These are phyloP conservation scores for Pseudocercospora vitis DNA, from an alignment of 2,329 filamentous ascomycete genomes.

Conservation along the genomic window DNA sequence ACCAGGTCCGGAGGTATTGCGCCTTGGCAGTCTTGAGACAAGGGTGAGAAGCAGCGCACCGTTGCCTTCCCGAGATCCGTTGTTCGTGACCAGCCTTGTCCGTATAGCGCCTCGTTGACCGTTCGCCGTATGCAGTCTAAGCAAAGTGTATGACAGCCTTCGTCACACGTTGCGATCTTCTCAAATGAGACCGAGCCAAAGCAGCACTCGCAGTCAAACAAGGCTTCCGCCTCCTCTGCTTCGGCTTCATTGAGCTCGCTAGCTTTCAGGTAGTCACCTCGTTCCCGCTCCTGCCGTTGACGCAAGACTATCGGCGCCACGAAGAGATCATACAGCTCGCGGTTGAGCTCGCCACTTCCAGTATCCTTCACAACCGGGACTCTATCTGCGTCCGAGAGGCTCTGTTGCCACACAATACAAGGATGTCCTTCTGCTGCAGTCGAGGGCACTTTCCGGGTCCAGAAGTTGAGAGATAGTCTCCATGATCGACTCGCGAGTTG, in stretches of 20 bases:
- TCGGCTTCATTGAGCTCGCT: conserved; percentile 50
- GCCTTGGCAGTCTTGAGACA: conserved; percentile 66
- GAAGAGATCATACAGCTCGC: conserved; percentile 50
- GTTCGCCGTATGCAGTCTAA: conserved; percentile 80
- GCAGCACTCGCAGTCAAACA: conserved; percentile 75
- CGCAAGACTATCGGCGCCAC: conserved; percentile 45
- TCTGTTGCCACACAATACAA: conserved; percentile 62
- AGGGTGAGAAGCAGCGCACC: conserved; percentile 78
- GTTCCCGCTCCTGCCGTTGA: conserved; percentile 42
- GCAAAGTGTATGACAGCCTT: conserved; percentile 71
- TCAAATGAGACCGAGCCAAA: conserved; percentile 71
- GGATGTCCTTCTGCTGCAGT: conserved; percentile 55
- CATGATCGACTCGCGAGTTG: conserved; percentile 71
- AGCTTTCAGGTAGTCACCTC: conserved; percentile 45
- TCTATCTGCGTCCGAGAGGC: conserved; percentile 42
- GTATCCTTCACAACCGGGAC: conserved; percentile 65
- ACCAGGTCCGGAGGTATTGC: conserved; percentile 69
- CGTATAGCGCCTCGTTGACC: conserved; percentile 84
- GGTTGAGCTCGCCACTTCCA: conserved; percentile 57
- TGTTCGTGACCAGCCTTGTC: conserved; percentile 84
- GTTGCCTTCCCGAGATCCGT: conserved; percentile 72
- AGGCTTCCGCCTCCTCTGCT: conserved; percentile 48
- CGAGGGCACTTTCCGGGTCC: conserved; percentile 61
- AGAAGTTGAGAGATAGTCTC: conserved; percentile 71
- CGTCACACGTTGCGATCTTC: conserved; percentile 69